phyloP scores from a whole-genome alignment of 257 asterid species.

The Linaria vulgaris region DNA sequence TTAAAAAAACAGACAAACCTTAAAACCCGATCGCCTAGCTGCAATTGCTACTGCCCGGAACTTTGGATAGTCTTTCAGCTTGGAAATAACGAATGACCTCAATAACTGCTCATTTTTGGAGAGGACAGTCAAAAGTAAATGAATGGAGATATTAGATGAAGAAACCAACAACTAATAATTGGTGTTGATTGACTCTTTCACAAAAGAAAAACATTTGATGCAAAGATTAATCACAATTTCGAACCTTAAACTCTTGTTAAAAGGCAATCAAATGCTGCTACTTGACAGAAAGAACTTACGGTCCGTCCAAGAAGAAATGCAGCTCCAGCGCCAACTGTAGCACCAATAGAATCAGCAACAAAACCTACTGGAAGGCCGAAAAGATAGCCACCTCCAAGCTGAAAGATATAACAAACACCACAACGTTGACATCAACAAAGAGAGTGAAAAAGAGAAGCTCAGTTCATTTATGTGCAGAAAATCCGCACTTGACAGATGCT shows the following conservation, averaged over 20 bases:
- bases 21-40: constrained; percentile 79
- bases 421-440: constrained; percentile 7
- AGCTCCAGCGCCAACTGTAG: constrained; percentile 90
- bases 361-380: constrained; percentile 97
- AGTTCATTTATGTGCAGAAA: neutral
- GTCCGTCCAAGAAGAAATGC: constrained; percentile 98
- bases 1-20: constrained; percentile 43
- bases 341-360: constrained; percentile 94
- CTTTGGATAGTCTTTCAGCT: constrained; percentile 86
- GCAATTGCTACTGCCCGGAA: constrained; percentile 93
- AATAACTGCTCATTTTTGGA: constrained; percentile 57
- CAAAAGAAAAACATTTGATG: too few species aligned
- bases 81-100: constrained; percentile 87
- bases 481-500: neutral
- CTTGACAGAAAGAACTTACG: constrained; percentile 40
- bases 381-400: constrained; percentile 99
- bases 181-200: too few species aligned
- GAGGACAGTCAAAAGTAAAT: constrained; percentile 15
- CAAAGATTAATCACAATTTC: neutral
- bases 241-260: neutral
- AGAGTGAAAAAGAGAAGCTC: constrained; percentile 10
- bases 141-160: neutral
- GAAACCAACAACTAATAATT: too few species aligned
- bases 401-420: constrained; percentile 34
- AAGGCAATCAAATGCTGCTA: constrained; percentile 5